Conservation (phyloP, 23 red algal species). For the Cyanidioschyzon merolae region DNA sequence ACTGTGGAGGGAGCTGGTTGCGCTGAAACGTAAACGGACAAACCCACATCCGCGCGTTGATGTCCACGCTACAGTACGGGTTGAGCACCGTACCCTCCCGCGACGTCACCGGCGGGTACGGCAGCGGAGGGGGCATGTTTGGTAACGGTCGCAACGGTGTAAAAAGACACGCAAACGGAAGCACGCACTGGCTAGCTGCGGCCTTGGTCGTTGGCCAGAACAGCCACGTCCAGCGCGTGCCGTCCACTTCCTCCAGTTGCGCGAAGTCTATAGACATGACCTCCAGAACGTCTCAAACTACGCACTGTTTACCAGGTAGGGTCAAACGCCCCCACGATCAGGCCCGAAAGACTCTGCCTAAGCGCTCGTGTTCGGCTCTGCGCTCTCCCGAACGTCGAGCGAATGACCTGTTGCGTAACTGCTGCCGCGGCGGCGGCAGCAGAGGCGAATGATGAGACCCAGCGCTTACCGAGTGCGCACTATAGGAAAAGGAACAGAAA, state of each 20-base stretch:
- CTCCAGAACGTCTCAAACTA: background rate
- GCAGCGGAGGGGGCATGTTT: slow-evolving; percentile 54
- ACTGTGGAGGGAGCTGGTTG: slow-evolving; percentile 79
- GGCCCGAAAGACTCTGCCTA: too few species aligned
- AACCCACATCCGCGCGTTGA: slow-evolving; percentile 63
- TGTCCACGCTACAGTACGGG: slow-evolving; percentile 85
- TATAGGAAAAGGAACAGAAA: too few species aligned
- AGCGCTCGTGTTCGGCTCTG: too few species aligned
- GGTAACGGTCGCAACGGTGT: slow-evolving; percentile 61
- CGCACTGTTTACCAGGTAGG: too few species aligned
- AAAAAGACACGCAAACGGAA: slow-evolving; percentile 92
- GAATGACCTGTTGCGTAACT: too few species aligned
- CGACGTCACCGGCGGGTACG: slow-evolving; percentile 71
- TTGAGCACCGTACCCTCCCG: slow-evolving; percentile 61
- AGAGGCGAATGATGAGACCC: too few species aligned
- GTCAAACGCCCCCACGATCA: too few species aligned
- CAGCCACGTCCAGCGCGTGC: slow-evolving; percentile 85
- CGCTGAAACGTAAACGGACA: slow-evolving; percentile 89
- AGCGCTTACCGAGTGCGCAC: too few species aligned
- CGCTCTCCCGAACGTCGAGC: too few species aligned
- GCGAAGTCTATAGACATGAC: slow-evolving; percentile 53
- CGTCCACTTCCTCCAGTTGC: slow-evolving; percentile 91
- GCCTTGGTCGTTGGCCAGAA: slow-evolving; percentile 73
- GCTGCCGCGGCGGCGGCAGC: too few species aligned
- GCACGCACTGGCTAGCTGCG: slow-evolving; percentile 70